Conservation (phyloP, 1,139 yeast genomes). For the Lipomyces yarrowii region DNA sequence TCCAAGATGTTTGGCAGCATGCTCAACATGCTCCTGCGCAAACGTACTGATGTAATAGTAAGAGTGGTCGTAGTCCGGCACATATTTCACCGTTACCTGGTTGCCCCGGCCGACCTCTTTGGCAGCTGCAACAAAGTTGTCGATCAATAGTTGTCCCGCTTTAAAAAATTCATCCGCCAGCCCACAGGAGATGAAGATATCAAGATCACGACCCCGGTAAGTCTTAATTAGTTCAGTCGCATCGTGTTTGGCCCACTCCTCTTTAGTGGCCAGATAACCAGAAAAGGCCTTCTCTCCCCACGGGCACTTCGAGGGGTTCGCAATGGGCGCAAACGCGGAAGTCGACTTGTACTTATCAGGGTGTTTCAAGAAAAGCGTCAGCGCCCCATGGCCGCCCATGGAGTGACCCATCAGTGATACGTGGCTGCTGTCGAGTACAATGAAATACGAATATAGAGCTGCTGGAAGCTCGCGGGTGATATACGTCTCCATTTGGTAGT, state of each 20-base stretch:
- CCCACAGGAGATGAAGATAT: slow-evolving; percentile 84
- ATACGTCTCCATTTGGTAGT: slow-evolving; percentile 87
- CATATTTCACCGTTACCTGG: slow-evolving; percentile 61
- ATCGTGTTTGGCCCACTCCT: slow-evolving; percentile 76
- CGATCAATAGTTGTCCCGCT: slow-evolving; percentile 76
- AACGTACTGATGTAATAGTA: slow-evolving; percentile 84
- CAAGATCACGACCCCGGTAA: slow-evolving; percentile 54
- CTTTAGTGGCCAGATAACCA: slow-evolving; percentile 64
- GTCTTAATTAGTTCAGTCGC: slow-evolving; percentile 70
- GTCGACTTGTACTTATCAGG: slow-evolving; percentile 79
- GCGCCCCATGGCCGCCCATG: slow-evolving; percentile 97
- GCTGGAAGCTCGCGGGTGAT: slow-evolving; percentile 72
- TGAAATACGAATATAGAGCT: slow-evolving; percentile 51
- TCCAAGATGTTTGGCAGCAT: slow-evolving; percentile 81
- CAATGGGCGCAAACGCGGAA: slow-evolving; percentile 89
- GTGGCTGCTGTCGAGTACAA: slow-evolving; percentile 56
- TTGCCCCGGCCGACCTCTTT: slow-evolving; percentile 58
- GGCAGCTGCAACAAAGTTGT: slow-evolving; percentile 67
- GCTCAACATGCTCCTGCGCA: slow-evolving; percentile 80
- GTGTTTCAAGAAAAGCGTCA: slow-evolving; percentile 71
- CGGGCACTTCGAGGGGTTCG: slow-evolving; percentile 71
- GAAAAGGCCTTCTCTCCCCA: slow-evolving; percentile 89
- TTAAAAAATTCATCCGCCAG: slow-evolving; percentile 68
- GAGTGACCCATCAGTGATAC: slow-evolving; percentile 90
- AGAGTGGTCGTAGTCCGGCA: slow-evolving; percentile 88